Evolutionary conservation across 2,329 filamentous ascomycete species (phyloP), one percentile per base, ranked within the genome.

Genomic region (Monosporascus ibericus): DNA sequence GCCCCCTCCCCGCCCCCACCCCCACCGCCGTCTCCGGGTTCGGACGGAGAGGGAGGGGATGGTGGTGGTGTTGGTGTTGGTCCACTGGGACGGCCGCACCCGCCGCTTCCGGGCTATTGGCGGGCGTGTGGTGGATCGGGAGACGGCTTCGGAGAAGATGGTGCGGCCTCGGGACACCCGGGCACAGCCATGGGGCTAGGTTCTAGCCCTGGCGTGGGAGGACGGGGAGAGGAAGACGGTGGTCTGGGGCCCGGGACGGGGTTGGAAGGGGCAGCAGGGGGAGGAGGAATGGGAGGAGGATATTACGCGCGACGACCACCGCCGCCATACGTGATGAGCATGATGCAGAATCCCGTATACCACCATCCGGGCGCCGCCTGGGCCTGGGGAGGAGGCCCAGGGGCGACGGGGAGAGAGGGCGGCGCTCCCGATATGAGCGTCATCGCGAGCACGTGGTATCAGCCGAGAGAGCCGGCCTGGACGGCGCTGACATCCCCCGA

Each of bases 391-490:
- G 30, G 30, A 34, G 30, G 30, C 3, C 30, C 9, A 4, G 30
- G 30, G 4, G 5, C 30, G 30, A 34, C 30, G 30, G 30, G 4
- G 11, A 34, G 30, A 34, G 11, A 34, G 11, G 30, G 30, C 30
- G 30, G 30, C 9, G 30, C 30, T 14, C 30, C 30, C 30, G 30
- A 14, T 34, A 34, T 34, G 11, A 14, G 30, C 30, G 30, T 14
- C 30, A 34, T 7, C 25, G 34, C 24, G 18, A 48, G 22, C 46
- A 36, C 44, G 44, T 51, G 49, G 49, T 51, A 51, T 47, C 42
- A 51, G 22, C 49, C 49, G 30, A 34, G 30, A 34, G 30, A 34
- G 30, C 30, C 30, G 30, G 30, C 30, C 30, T 9, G 30, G 30
- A 5, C 30, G 30, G 30, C 30, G 30, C 30, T 34, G 30, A 34